Evolutionary conservation across 495 filamentous ascomycete species (phyloP).

Genomic region (Chaetomium tenue): DNA sequence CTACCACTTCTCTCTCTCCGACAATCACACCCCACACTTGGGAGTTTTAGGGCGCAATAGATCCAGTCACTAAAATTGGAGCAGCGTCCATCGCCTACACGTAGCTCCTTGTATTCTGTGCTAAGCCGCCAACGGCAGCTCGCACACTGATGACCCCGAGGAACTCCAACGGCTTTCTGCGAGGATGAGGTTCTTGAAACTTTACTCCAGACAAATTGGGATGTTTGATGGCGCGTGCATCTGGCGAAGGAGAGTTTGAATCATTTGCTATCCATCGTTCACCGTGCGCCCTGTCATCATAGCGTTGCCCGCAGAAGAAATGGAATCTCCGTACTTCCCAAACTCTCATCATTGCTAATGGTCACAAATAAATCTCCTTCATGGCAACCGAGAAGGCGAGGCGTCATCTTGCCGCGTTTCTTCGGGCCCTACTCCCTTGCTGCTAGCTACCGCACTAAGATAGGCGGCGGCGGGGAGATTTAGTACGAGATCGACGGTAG

Average conservation of each 20-base stretch:
- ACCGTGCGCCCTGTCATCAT: neutral
- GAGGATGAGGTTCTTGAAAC: neutral
- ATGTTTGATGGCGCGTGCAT: neutral
- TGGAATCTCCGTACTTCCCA: neutral
- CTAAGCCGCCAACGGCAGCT: neutral
- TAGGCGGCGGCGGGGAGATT: constrained; percentile 20
- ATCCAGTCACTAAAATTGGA: neutral
- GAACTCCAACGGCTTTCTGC: constrained; percentile 1
- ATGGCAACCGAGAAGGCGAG: constrained; percentile 7
- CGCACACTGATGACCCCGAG: neutral
- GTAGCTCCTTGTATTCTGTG: neutral
- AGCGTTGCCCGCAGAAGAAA: neutral
- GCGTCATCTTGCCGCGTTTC: constrained; percentile 16
- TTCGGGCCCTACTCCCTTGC: constrained; percentile 15
- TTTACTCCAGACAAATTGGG: neutral
- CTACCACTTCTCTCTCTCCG: no score
- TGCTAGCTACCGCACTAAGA: constrained; percentile 22
- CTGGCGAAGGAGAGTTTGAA: neutral
- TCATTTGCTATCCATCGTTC: neutral
- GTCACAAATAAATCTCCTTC: neutral
- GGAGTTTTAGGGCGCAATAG: neutral
- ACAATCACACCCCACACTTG: no score
- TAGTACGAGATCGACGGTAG: constrained; percentile 23
- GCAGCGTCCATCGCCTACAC: neutral
- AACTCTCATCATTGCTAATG: neutral